Evolutionary conservation across 768 basidiomycete species (phyloP).

Genomic region (Russula sp.): DNA sequence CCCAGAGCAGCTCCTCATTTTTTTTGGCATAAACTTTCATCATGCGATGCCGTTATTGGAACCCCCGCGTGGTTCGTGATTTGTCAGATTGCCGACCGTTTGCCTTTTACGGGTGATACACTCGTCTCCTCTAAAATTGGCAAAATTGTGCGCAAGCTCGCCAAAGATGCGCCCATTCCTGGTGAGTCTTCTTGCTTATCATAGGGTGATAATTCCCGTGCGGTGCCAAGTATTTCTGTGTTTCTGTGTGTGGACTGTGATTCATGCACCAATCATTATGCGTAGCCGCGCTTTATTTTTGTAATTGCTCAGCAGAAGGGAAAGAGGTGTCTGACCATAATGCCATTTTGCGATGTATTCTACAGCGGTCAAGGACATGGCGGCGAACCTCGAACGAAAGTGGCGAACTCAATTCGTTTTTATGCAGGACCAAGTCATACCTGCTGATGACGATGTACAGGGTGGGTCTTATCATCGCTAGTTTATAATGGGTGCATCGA

Average conservation of each 20-base stretch:
- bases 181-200: constrained; percentile 53
- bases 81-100: constrained; percentile 69
- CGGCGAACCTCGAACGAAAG: constrained; percentile 76
- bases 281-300: not conserved
- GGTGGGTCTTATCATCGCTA: constrained; percentile 58
- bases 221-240: constrained; percentile 5
- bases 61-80: not conserved
- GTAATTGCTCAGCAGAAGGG: constrained; percentile 5
- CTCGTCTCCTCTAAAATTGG: constrained; percentile 70
- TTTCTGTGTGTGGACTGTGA: not conserved
- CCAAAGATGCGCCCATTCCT: constrained; percentile 65
- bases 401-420: constrained; percentile 61
- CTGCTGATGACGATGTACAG: constrained; percentile 35
- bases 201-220: not conserved
- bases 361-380: constrained; percentile 91
- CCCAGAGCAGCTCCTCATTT: constrained; percentile 12
- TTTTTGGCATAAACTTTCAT: constrained; percentile 20
- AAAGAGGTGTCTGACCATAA: constrained; percentile 61
- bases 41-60: constrained; percentile 5
- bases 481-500: not conserved
- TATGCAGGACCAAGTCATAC: constrained; percentile 38
- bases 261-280: constrained; percentile 1
- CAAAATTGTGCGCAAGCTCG: constrained; percentile 68
- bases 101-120: constrained; percentile 65
- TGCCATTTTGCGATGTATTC: constrained; percentile 35